phyloP scores from a whole-genome alignment of 345 rosid species.

The Syzygium grande region DNA sequence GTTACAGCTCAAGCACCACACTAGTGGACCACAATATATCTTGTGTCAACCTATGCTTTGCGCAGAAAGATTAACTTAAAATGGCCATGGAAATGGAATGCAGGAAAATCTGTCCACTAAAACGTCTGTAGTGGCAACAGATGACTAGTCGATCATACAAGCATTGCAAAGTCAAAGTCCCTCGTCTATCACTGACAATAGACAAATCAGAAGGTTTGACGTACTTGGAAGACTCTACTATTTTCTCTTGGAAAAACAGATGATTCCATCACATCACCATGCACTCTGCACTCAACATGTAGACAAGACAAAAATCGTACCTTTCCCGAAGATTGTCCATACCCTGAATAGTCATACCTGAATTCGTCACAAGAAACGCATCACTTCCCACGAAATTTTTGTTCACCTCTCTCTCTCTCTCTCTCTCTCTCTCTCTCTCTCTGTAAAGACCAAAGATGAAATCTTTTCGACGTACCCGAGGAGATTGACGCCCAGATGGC shows the following conservation, averaged over 20 bases:
- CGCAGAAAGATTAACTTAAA: neutral
- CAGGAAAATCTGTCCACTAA: neutral
- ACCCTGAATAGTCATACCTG: conserved; percentile 6
- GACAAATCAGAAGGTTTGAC: neutral
- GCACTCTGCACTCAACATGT: neutral
- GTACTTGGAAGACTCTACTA: neutral
- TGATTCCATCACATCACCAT: neutral
- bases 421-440: neutral
- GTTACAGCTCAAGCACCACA: neutral
- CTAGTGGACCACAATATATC: neutral
- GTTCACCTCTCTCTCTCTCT: neutral
- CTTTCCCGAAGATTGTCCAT: conserved; percentile 5
- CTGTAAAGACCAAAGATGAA: neutral
- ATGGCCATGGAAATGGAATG: neutral
- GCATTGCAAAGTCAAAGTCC: neutral
- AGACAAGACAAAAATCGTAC: neutral
- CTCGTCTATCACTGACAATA: neutral
- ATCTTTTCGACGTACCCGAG: conserved; percentile 52
- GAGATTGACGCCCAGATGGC: conserved; percentile 67
- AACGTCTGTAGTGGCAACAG: neutral
- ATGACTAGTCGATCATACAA: neutral
- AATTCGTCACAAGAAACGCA: neutral
- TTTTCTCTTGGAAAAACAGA: neutral
- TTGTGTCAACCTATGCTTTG: neutral
- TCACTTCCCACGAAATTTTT: neutral